These are phyloP conservation scores for Leucaena leucocephala DNA, from an alignment of 306 rosid genomes.

Conservation along the genomic window DNA sequence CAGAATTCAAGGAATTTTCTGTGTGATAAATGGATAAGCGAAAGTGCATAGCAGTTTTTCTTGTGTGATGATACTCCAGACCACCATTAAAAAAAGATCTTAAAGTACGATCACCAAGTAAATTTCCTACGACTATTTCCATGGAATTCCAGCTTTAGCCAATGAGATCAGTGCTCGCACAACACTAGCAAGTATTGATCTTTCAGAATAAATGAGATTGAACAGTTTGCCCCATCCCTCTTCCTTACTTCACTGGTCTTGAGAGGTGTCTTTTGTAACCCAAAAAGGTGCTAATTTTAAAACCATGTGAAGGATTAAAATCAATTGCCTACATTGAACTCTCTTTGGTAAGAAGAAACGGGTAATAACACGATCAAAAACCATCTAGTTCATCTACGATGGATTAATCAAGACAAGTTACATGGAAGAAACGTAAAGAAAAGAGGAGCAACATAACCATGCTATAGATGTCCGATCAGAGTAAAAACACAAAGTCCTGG, in stretches of 20 bases:
- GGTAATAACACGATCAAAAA: neutral
- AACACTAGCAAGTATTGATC: too few species aligned
- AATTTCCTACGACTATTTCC: neutral
- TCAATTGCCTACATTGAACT: neutral
- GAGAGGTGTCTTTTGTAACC: neutral
- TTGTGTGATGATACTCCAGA: neutral
- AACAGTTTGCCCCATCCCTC: neutral
- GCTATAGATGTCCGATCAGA: neutral
- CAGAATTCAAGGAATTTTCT: neutral
- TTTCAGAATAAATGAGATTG: neutral
- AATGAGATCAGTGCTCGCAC: too few species aligned
- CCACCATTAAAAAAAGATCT: neutral
- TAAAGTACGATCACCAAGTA: neutral
- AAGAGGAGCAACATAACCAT: neutral
- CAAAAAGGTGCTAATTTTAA: neutral
- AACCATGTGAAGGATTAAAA: neutral
- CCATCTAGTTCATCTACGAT: neutral
- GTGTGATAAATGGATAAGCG: neutral
- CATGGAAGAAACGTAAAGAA: neutral
- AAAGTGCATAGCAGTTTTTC: neutral
- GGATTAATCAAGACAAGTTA: neutral
- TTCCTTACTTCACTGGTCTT: neutral
- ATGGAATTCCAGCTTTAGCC: neutral
- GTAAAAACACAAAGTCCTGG: too few species aligned
- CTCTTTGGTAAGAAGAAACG: neutral